Conservation (phyloP, 257 asterid species). For the Parsonsia alboflavescens region DNA sequence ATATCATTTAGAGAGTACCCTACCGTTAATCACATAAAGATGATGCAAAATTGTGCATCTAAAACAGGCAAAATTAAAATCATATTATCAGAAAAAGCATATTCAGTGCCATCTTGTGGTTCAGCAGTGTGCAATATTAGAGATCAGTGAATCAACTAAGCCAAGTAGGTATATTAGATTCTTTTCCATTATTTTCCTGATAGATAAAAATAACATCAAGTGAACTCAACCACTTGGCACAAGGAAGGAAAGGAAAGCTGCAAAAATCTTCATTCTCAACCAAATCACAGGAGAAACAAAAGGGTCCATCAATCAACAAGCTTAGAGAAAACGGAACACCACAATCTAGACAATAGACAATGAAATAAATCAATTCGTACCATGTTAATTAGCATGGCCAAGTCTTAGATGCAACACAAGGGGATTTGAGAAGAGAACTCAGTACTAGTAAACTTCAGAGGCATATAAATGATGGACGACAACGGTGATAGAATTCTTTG, state of each 20-base stretch:
- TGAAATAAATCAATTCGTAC: not conserved
- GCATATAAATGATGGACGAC: not conserved
- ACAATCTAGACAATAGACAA: not conserved
- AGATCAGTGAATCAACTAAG: not conserved
- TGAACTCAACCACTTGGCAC: not conserved
- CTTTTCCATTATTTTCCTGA: not conserved
- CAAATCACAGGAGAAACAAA: not conserved
- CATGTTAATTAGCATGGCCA: not conserved
- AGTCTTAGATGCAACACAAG: not conserved
- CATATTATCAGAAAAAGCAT: not conserved
- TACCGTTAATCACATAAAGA: not conserved
- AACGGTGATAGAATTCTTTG: conserved; percentile 1
- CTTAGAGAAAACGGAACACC: not conserved
- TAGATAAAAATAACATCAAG: not conserved
- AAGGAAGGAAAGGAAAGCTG: too few relatives aligned
- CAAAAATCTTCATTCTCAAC: not conserved
- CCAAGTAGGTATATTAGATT: not conserved
- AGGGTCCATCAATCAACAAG: not conserved
- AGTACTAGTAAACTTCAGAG: not conserved
- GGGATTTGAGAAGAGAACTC: not conserved
- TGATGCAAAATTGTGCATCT: not conserved
- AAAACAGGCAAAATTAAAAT: not conserved
- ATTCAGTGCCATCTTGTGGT: not conserved
- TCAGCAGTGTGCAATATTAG: not conserved
- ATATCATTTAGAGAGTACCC: not conserved